These are phyloP conservation scores for Stephanodiscus triporus DNA, from an alignment of 108 stramenopile genomes.

Conservation along the genomic window DNA sequence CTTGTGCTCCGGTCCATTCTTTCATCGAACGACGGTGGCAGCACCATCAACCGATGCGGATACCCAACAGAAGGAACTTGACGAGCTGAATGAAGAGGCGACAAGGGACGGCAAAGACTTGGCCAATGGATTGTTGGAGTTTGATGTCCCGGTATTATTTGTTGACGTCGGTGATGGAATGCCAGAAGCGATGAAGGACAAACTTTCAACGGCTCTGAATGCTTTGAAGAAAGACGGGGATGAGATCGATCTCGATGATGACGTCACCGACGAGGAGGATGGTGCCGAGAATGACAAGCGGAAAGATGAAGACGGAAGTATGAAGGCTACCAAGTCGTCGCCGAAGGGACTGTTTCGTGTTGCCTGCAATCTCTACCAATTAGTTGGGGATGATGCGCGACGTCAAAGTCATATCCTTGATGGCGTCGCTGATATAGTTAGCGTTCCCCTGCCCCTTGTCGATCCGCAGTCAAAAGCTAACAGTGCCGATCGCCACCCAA, in stretches of 20 bases:
- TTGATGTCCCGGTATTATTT: conserved; percentile 50
- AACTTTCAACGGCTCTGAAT: not conserved
- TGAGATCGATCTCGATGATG: conserved; percentile 44
- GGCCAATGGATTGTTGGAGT: conserved; percentile 10
- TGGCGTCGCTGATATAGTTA: conserved; percentile 33
- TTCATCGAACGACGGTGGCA: conserved; percentile 2
- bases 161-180: conserved; percentile 44
- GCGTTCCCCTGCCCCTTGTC: conserved; percentile 31
- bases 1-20: conserved; percentile 73
- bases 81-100: conserved; percentile 3
- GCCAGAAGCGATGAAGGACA: conserved; percentile 7
- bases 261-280: conserved; percentile 12
- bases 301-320: not conserved
- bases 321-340: not conserved
- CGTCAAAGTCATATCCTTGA: conserved; percentile 10
- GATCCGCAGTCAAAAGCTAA: conserved; percentile 3
- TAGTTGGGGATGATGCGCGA: conserved; percentile 22
- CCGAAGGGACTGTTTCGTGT: conserved; percentile 39
- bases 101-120: conserved; percentile 22
- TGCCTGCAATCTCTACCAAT: conserved; percentile 43
- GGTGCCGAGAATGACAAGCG: conserved; percentile 6
- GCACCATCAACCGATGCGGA: conserved; percentile 3
- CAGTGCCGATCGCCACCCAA: not conserved
- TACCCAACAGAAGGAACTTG: not conserved
- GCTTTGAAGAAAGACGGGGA: conserved; percentile 32